Base-by-base conservation (phyloP, 2,329 filamentous ascomycete genomes). In the Cercospora sojina region DNA sequence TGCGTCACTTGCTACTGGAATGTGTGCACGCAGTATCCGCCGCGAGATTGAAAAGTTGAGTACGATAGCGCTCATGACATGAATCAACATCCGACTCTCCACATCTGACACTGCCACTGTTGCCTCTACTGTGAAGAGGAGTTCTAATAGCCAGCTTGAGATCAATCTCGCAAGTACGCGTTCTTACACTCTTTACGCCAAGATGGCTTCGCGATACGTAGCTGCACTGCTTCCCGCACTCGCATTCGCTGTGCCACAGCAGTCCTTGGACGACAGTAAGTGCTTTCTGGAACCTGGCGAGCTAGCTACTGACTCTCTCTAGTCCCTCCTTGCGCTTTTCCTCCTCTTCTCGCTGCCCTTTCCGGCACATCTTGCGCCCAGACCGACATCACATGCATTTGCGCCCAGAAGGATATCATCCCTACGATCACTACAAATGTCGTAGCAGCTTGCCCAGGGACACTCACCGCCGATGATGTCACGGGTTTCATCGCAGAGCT, bases 281-380 rank as follows among this genome's bases (percentile, higher is more conserved):
- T 49, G 20, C 41, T 53, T 29, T 1, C 20, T 9, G 3, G 16
- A 41, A 12, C 35, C 6, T 2, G 7, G 16, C 4, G 12, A 47
- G 35, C n/a, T 51, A 29, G 25, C 41, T 0, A 16, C 20, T 27
- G 1, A 38, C 49, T 16, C 10, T 13, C 23, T 31, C 8, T n/a
- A 60, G 65, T 70, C n/a, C 69, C 69, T 25, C n/a, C 64, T 38
- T 71, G 68, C 67, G 69, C 69, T 13, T 59, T 60, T 27, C 58
- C 55, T 20, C 60, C 66, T n/a, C 64, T 70, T 3, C 62, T 67
- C 43, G 12, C 66, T 6, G 57, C 64, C 29, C 62, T 71, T 38
- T 64, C 60, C 31, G 41, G 55, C 20, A 65, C 66, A 3, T 68
- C 66, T 29, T 71, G 69, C 64, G 32, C 31, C 20, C 53, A 55